Evolutionary conservation across 1,284 basidiomycete species (phyloP), one percentile per base, ranked within the genome.

Genomic region (Ganoderma lucidum): DNA sequence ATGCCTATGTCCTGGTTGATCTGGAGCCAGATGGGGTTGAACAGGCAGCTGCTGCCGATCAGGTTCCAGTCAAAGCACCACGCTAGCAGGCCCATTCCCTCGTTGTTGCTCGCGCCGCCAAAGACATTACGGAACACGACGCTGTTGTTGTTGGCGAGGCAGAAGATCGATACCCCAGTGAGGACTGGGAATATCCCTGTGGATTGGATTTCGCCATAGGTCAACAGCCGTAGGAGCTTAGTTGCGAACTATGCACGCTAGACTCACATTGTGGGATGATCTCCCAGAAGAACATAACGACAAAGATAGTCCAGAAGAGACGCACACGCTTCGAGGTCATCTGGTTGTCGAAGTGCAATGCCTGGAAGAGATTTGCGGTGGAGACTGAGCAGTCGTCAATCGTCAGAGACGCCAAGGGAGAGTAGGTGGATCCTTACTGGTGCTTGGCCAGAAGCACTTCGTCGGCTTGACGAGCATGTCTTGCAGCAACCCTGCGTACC

Each of bases 61-160:
- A 78, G 67, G 71, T 79, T 80, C 88, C 89, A 91, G 75, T 91
- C 88, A 58, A 90, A 83, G 72, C 83, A 87, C 69, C 89, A 75
- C 6, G 85, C 82, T 32, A 87, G 75, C 41, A 88, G 70, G 9
- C 85, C 86, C 32, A 88, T 81, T 19, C 86, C 87, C 75, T 90
- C 86, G 69, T 91, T 89, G 70, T 88, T 88, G 71, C 87, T 86
- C 3, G 83, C 86, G 32, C 89, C 88, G 56, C 89, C 89, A 65
- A 91, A 90, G 2, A 91, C 76, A 41, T 84, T 84, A 1, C 88
- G 85, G 75, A 90, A 84, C 32, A 84, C 78, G 0, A 81, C 71
- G 30, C 78, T 86, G 28, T 80, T 78, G 63, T 83, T 88, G 69
- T 85, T 82, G 9, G 87, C 89, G 19, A 91, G 79, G 71, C 90